Evolutionary conservation across 83 land plant species (phyloP).

Genomic region (Picea mariana): DNA sequence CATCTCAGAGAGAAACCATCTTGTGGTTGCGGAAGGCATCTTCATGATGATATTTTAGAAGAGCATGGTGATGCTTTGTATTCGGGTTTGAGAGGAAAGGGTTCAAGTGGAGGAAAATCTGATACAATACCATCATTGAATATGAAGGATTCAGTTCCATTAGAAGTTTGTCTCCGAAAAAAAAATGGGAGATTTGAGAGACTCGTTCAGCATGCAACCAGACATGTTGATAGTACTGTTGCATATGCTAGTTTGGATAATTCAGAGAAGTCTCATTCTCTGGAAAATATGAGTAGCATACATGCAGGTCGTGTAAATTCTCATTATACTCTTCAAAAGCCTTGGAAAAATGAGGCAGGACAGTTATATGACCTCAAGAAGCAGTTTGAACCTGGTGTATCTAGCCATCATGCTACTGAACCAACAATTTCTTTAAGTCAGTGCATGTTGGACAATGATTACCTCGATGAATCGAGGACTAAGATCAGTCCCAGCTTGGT

Average conservation of each 20-base stretch:
- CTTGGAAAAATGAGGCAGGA: not conserved
- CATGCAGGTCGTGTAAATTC: not conserved
- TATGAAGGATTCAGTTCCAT: no score
- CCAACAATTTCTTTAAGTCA: not conserved
- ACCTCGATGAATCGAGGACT: not conserved
- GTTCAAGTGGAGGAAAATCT: no score
- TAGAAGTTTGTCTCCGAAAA: no score
- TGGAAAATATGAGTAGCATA: not conserved
- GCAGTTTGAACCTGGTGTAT: not conserved
- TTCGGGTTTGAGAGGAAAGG: no score
- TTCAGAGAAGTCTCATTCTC: not conserved
- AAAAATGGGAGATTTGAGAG: not conserved
- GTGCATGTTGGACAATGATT: not conserved
- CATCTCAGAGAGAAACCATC: not conserved
- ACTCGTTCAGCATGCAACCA: not conserved
- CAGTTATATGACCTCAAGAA: not conserved
- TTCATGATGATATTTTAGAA: not conserved
- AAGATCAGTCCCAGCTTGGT: not conserved
- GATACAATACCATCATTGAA: no score
- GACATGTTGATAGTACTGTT: not conserved
- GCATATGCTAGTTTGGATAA: constrained; percentile 1
- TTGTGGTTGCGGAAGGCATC: not conserved
- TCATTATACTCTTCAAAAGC: not conserved
- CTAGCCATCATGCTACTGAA: not conserved
- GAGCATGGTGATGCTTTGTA: not conserved